A percentile compares a stretch with the other conserved stretches of the same genome.
Evolutionary conservation across 192 early-diverging fungal genomes (phyloP).

Genomic region (Lobosporangium transversale): DNA sequence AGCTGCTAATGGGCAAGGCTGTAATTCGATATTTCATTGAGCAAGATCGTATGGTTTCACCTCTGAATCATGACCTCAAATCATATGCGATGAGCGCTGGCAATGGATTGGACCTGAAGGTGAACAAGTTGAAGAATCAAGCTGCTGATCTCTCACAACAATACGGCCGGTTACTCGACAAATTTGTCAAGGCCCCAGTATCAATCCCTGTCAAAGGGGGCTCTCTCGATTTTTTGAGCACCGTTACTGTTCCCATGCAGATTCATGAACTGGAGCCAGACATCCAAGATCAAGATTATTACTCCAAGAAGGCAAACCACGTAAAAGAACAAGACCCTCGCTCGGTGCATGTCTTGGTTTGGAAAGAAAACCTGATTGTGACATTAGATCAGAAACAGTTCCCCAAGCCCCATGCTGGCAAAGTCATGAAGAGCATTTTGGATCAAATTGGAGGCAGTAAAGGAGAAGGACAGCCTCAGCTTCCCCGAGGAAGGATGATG

Average conservation of each 20-base stretch:
- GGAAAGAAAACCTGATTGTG: slow-evolving; percentile 54
- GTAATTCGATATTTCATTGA: slow-evolving; percentile 56
- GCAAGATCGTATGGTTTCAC: slow-evolving; percentile 55
- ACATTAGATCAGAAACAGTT: slow-evolving; percentile 49
- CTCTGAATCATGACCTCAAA: slow-evolving; percentile 50
- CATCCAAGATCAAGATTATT: slow-evolving; percentile 53
- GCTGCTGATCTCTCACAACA: slow-evolving; percentile 53
- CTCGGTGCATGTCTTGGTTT: slow-evolving; percentile 55
- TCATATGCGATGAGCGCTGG: slow-evolving; percentile 35
- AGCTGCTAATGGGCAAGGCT: slow-evolving; percentile 60
- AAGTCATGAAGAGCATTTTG: slow-evolving; percentile 57
- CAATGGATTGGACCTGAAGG: slow-evolving; percentile 54
- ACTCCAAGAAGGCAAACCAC: slow-evolving; percentile 57
- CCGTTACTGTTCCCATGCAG: slow-evolving; percentile 1
- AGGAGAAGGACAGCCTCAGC: slow-evolving; percentile 61
- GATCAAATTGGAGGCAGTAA: slow-evolving; percentile 55
- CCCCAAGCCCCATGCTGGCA: slow-evolving; percentile 21
- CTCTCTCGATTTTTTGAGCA: slow-evolving; percentile 1
- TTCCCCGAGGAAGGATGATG: slow-evolving; percentile 52
- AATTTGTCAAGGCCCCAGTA: slow-evolving; percentile 47
- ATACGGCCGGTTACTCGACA: slow-evolving; percentile 52
- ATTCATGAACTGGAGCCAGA: slow-evolving; percentile 53
- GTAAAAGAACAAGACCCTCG: slow-evolving; percentile 47
- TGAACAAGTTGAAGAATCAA: slow-evolving; percentile 55
- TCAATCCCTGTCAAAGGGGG: slow-evolving; percentile 9